Evolutionary conservation across 2,329 filamentous ascomycete species (phyloP), one percentile per base, ranked within the genome.

Genomic region (Drechmeria coniospora): DNA sequence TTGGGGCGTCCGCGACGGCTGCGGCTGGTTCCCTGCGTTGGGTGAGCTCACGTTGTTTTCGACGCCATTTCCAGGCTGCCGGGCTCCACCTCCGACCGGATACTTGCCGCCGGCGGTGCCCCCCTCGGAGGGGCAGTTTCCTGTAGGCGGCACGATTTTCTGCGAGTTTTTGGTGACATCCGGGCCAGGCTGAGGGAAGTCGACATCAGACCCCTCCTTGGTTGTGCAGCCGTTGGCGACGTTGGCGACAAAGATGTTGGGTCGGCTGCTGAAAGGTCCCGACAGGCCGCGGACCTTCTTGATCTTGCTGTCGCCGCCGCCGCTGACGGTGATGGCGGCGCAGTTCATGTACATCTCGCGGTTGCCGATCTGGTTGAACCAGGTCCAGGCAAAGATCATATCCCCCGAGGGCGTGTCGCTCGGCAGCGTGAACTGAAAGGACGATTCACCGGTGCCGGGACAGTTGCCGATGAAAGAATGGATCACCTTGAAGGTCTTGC

Each of bases 311-410:
- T n/a, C n/a, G n/a, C n/a, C 44, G 26, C 51, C 49, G 16, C 52
- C 51, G 30, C 48, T 52, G 45, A 84, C 73, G 35, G 66, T 70
- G 40, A 86, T 66, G 28, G 68, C 61, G 6, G 80, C 79, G 45
- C 81, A 90, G 55, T 83, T 82, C 76, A 83, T 83, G 65, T 90
- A 90, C 68, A 79, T 80, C 50, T 87, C 80, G 26, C 80, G 67
- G 54, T 84, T 84, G 15, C 80, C 79, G 22, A 78, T 53, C 37
- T 72, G 59, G 59, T 83, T 83, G 56, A 79, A 76, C 76, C 76
- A 81, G 15, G 71, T 73, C 81, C 81, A 87, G 21, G 73, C 71
- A 27, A 86, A 66, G 24, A 86, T 49, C 32, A 71, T 76, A 19
- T 74, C 66, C 51, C 52, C 59, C 34, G 52, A 44, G n/a, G 71